Evolutionary conservation across 2,329 filamentous ascomycete species (phyloP).

Genomic region (Aspergillus pseudoglaucus): DNA sequence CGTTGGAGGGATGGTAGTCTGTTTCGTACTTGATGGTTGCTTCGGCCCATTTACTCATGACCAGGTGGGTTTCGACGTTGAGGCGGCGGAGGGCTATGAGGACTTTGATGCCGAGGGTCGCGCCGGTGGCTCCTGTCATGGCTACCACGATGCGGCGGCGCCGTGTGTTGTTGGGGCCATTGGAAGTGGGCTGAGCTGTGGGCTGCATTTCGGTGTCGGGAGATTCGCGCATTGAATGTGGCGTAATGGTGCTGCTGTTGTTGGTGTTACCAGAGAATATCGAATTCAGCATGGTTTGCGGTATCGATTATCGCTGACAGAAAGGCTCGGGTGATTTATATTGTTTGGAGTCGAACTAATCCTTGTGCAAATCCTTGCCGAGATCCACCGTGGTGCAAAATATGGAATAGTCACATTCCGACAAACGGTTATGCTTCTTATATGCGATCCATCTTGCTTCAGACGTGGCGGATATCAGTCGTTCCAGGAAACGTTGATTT

Average conservation of each 20-base stretch:
- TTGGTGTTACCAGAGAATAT: constrained; percentile 9
- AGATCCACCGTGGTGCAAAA: not conserved
- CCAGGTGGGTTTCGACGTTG: constrained; percentile 44
- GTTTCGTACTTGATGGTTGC: constrained; percentile 46
- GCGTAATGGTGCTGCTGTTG: constrained; percentile 6
- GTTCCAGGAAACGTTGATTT: no score
- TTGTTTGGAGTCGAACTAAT: not conserved
- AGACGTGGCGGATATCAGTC: no score
- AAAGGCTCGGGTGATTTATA: not conserved
- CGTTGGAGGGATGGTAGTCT: constrained; percentile 29
- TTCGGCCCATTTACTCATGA: constrained; percentile 46
- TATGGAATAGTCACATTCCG: no score
- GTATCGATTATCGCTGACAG: not conserved
- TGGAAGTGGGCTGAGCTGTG: not conserved
- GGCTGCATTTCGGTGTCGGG: constrained; percentile 1
- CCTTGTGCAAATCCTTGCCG: not conserved
- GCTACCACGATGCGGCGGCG: constrained; percentile 40
- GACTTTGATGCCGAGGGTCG: constrained; percentile 37
- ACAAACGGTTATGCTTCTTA: no score
- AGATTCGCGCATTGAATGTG: constrained; percentile 11
- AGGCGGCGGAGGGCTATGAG: constrained; percentile 37
- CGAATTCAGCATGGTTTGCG: constrained; percentile 9
- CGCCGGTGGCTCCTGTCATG: constrained; percentile 47
- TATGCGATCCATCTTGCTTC: no score
- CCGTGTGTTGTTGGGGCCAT: not conserved